Evolutionary conservation across 148 eudicot genomes (phyloP).

Genomic region (Amaranthus hypochondriacus): DNA sequence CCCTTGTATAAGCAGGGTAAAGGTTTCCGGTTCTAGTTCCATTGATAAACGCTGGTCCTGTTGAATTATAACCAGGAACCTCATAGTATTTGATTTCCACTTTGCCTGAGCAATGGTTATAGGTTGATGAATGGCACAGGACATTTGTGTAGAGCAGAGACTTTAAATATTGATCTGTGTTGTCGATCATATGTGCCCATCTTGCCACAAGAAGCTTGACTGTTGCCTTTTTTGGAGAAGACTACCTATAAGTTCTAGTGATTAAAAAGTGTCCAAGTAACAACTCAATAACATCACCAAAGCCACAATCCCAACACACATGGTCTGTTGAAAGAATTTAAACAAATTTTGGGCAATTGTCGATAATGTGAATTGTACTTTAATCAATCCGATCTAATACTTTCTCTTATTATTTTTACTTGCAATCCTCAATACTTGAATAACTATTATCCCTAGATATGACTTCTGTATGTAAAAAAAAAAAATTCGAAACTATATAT

Average conservation of each 20-base stretch:
- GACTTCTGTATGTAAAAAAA: too few relatives aligned
- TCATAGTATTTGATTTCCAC: slow-evolving; percentile 76
- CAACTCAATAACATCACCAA: not conserved
- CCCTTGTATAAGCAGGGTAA: slow-evolving; percentile 70
- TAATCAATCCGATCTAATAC: too few relatives aligned
- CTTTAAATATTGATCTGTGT: slow-evolving; percentile 77
- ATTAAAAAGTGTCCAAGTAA: not conserved
- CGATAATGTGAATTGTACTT: too few relatives aligned
- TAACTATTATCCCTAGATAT: too few relatives aligned
- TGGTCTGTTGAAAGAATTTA: too few relatives aligned
- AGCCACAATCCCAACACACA: too few relatives aligned
- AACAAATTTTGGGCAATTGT: too few relatives aligned
- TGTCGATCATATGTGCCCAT: slow-evolving; percentile 71
- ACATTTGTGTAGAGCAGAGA: slow-evolving; percentile 68
- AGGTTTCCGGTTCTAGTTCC: slow-evolving; percentile 51
- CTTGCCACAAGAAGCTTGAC: slow-evolving; percentile 73
- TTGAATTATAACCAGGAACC: slow-evolving; percentile 71
- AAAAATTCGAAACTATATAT: too few relatives aligned
- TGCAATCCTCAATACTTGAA: too few relatives aligned
- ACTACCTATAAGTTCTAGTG: slow-evolving; percentile 45
- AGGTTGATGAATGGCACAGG: slow-evolving; percentile 66
- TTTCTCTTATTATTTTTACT: too few relatives aligned
- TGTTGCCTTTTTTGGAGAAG: slow-evolving; percentile 69
- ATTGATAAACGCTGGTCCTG: slow-evolving; percentile 67
- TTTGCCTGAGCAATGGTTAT: slow-evolving; percentile 70